phyloP scores from a whole-genome alignment of 345 rosid species.

The Murraya koenigii region DNA sequence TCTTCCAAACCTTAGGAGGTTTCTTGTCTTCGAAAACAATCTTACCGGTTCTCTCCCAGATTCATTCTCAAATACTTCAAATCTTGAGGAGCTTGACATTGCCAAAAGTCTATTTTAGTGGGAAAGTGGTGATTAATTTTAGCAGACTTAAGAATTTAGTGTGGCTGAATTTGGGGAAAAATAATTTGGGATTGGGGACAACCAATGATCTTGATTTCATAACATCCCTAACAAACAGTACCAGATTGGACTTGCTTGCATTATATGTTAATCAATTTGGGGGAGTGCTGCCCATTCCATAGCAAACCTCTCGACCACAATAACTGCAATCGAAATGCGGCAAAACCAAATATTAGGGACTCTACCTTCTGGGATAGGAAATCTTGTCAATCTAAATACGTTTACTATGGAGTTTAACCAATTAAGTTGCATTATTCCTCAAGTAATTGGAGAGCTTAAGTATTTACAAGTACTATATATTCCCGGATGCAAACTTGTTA shows the following conservation, averaged over 20 bases:
- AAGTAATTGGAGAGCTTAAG: not conserved
- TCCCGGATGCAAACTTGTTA: not conserved
- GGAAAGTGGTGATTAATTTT: constrained; percentile 7
- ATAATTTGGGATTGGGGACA: constrained; percentile 7
- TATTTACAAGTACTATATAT: not conserved
- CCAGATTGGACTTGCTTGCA: accelerated
- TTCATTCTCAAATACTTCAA: constrained; percentile 26
- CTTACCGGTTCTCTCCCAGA: constrained; percentile 18
- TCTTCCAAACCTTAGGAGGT: constrained; percentile 12
- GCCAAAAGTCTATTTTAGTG: not conserved
- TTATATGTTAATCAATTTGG: constrained; percentile 1
- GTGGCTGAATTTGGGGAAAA: accelerated
- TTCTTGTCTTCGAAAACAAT: not conserved
- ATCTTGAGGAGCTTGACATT: not conserved
- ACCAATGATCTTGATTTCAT: constrained; percentile 15
- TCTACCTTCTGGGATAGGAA: constrained; percentile 10
- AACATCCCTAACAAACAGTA: constrained; percentile 5
- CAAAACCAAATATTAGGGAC: not conserved
- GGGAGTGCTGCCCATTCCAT: constrained; percentile 7
- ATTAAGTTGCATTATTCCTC: constrained; percentile 11
- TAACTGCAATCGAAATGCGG: accelerated
- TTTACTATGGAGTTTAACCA: not conserved
- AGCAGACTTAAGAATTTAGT: not conserved
- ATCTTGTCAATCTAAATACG: constrained; percentile 15
- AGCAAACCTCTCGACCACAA: constrained; percentile 11